These are phyloP conservation scores for Diplocarpon mali DNA, from an alignment of 2,329 filamentous ascomycete species.

Conservation along the genomic window DNA sequence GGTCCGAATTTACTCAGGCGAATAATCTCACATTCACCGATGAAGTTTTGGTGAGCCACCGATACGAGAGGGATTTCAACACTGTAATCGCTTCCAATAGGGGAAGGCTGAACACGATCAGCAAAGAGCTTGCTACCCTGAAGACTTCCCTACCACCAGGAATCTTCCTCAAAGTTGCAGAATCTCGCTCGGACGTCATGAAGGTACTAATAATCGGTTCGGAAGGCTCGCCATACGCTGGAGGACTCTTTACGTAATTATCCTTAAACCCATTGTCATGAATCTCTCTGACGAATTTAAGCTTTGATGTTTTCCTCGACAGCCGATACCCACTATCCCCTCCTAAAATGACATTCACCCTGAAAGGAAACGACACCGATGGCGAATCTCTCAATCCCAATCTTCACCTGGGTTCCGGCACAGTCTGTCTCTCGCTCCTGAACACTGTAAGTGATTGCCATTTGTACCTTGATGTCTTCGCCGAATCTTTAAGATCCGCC, in stretches of 20 bases:
- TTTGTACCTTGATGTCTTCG: no score
- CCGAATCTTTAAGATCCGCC: no score
- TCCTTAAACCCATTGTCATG: not conserved
- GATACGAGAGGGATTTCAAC: conserved; percentile 3
- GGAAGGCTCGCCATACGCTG: conserved; percentile 18
- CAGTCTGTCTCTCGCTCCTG: conserved; percentile 13
- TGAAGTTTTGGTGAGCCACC: conserved; percentile 13
- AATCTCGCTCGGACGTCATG: conserved; percentile 18
- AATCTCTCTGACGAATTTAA: conserved; percentile 1
- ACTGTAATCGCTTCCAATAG: conserved; percentile 7
- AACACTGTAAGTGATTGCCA: conserved; percentile 5
- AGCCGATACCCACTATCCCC: conserved; percentile 14
- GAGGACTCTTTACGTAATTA: conserved; percentile 17
- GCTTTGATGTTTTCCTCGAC: conserved; percentile 18
- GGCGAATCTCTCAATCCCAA: conserved; percentile 17
- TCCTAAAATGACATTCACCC: conserved; percentile 15
- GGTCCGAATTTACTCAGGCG: conserved; percentile 13
- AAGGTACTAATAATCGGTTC: conserved; percentile 18
- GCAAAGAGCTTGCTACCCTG: conserved; percentile 19
- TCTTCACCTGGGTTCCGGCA: conserved; percentile 13
- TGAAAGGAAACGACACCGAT: conserved; percentile 16
- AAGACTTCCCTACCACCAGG: conserved; percentile 17
- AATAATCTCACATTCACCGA: conserved; percentile 18
- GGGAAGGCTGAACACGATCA: conserved; percentile 15
- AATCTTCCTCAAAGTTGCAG: conserved; percentile 20